These are phyloP conservation scores for Symbiodinium pilosum DNA, from an alignment of 73 alveolate genomes.

Conservation along the genomic window DNA sequence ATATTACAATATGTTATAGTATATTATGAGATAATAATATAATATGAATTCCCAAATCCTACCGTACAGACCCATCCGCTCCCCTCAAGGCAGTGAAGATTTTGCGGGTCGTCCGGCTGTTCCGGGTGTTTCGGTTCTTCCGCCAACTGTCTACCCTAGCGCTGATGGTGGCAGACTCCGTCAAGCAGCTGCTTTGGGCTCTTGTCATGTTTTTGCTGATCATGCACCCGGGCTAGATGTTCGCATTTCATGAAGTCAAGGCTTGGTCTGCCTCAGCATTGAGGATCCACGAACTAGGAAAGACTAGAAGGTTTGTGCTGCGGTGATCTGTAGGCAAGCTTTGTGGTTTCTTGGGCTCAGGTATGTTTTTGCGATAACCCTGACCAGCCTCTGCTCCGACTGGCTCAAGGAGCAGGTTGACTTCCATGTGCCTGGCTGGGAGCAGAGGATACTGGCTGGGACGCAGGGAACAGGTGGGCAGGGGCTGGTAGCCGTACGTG, in stretches of 20 bases:
- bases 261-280: no score
- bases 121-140: constrained; percentile 66
- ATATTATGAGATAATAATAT: no score
- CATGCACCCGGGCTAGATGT: no score
- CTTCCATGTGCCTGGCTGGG: background rate
- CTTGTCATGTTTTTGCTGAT: constrained; percentile 64
- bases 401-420: constrained; percentile 31
- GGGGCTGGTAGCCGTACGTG: no score
- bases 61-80: no score
- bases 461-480: background rate
- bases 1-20: no score
- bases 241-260: no score
- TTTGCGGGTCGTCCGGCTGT: constrained; percentile 68
- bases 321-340: no score
- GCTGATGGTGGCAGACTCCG: constrained; percentile 70
- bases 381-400: constrained; percentile 46
- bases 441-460: background rate
- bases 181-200: constrained; percentile 66
- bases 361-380: constrained; percentile 61
- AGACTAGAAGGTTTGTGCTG: no score
- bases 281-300: no score
- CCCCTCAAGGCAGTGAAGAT: constrained; percentile 32
- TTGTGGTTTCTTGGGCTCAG: background rate
- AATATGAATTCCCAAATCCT: no score
- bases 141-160: constrained; percentile 52